A percentile compares a stretch with the other conserved stretches of the same genome.
These are phyloP conservation scores for Cytospora mali DNA, from an alignment of 2,329 filamentous ascomycete species.

Conservation along the genomic window DNA sequence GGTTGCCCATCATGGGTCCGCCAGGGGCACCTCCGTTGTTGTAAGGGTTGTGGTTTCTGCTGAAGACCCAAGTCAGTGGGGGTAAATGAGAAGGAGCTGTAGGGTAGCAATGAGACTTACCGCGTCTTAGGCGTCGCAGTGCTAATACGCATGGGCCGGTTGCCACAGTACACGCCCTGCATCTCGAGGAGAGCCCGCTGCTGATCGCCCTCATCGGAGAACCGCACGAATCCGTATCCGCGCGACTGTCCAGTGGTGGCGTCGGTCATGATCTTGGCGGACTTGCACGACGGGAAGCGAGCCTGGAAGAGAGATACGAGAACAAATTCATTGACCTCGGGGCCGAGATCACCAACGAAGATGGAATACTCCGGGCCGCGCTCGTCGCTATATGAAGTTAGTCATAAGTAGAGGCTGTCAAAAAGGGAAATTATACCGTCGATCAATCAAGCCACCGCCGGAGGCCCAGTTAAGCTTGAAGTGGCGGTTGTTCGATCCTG, in stretches of 20 bases:
- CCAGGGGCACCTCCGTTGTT: slow-evolving; percentile 41
- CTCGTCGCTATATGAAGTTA: slow-evolving; percentile 69
- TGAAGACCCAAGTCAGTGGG: slow-evolving; percentile 20
- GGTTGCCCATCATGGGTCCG: slow-evolving; percentile 42
- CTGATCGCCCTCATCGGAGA: slow-evolving; percentile 93
- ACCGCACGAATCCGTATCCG: slow-evolving; percentile 96
- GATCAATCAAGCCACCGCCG: slow-evolving; percentile 91
- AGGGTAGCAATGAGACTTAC: slow-evolving; percentile 39
- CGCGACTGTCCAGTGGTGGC: slow-evolving; percentile 97
- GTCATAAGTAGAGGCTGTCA: slow-evolving; percentile 13
- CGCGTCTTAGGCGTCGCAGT: slow-evolving; percentile 97
- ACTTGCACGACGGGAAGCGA: slow-evolving; percentile 97
- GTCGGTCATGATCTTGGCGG: slow-evolving; percentile 99
- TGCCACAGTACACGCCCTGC: slow-evolving; percentile 99
- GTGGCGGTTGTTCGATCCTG: slow-evolving; percentile 81
- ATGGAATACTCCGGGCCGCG: slow-evolving; percentile 96
- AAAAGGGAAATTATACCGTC: slow-evolving; percentile 63
- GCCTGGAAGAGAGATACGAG: slow-evolving; percentile 96
- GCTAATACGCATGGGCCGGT: slow-evolving; percentile 97
- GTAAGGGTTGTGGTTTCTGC: slow-evolving; percentile 42
- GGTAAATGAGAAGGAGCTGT: background rate
- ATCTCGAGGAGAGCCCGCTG: slow-evolving; percentile 95
- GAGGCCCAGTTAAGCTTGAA: slow-evolving; percentile 99
- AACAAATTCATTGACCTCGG: slow-evolving; percentile 98
- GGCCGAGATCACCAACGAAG: slow-evolving; percentile 96